Evolutionary conservation across 192 early-diverging fungal genomes (phyloP), one percentile per base, ranked within the genome.

Genomic region (Rhizophagus prolifer): DNA sequence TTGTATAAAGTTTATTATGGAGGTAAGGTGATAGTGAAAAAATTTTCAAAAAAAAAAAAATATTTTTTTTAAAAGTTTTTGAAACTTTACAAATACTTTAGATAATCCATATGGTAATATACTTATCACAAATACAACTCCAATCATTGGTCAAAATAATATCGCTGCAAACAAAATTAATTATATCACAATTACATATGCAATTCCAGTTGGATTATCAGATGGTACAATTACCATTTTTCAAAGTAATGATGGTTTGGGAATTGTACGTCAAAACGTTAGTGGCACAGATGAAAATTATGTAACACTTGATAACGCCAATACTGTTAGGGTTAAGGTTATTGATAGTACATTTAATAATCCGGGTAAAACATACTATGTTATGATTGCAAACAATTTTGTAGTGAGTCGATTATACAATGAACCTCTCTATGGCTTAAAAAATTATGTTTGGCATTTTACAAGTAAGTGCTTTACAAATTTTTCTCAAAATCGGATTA

Each of bases 311-410:
- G 28, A 71, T 26, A 46, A 28, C 13, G n/a, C n/a, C n/a, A 31
- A 13, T 23, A 58, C n/a, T 58, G 70, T 71, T 12, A 54, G 1
- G 28, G 25, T 47, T 10, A 58, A 71, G 2, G 30, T 71, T 10
- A 30, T 71, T 16, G 1, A 46, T 2, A 38, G 72, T 38, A 62
- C 58, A 3, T 74, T 74, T 21, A 74, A 38, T 50, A 4, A n/a
- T 28, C 58, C 54, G 0, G 58, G 30, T 60, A 28, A n/a, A 9
- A 50, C 30, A 61, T 74, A 61, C 60, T 38, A 62, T 74, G 59
- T 74, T 14, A 13, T 7, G 36, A 19, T 74, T 59, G 58, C 36
- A 36, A 62, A 59, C 31, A 74, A 74, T 62, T 74, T 74, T 23
- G 72, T 61, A 62, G 36, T 9, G 19, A 74, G 72, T 25, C 9